Evolutionary conservation across 2,329 filamentous ascomycete genomes (phyloP), one percentile per base, ranked within the genome.

Genomic region (Fusarium oxysporum): DNA sequence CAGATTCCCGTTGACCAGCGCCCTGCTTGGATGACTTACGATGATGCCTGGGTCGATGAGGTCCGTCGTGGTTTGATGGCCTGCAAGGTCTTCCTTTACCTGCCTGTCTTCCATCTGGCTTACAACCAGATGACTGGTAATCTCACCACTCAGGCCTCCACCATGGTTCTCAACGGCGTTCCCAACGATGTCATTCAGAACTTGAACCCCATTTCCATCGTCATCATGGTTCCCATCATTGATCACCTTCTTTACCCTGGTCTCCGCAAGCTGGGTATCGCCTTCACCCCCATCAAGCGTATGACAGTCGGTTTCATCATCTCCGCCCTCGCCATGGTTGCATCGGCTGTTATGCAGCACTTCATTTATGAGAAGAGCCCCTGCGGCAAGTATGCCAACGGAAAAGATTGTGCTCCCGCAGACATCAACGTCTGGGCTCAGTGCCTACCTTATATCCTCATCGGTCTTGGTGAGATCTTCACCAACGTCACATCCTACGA

Each of bases 1-100:
- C 83, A 85, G 40, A 85, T 93, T 10, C 83, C 87, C 14, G 83
- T 86, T 41, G 81, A 80, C 3, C 79, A 85, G 71, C 90, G 90
- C 61, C 92, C 92, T 1, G 44, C 62, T 0, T 95, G 92, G 92
- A 95, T 95, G 91, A 92, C 91, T 0, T 95, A 94, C 75, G 93
- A 96, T 70, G 93, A 96, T 74, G 89, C 89, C 58, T 96, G 93
- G 92, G 93, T 96, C 38, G 92, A 94, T 78, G 92, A 95, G 79
- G 90, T 95, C 54, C 86, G 86, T 58, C 91, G 92, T 81, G 92
- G 92, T 69, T 84, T 93, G 63, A 85, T 88, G 75, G 91, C 92
- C 63, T 93, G 91, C 84, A 86, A 88, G 72, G 92, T 94, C 38
- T 95, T 93, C 81, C 81, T 90, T 70, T 94, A 92, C 85, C 88